phyloP scores from a whole-genome alignment of 1,284 basidiomycete species.

The Mycena sp. region DNA sequence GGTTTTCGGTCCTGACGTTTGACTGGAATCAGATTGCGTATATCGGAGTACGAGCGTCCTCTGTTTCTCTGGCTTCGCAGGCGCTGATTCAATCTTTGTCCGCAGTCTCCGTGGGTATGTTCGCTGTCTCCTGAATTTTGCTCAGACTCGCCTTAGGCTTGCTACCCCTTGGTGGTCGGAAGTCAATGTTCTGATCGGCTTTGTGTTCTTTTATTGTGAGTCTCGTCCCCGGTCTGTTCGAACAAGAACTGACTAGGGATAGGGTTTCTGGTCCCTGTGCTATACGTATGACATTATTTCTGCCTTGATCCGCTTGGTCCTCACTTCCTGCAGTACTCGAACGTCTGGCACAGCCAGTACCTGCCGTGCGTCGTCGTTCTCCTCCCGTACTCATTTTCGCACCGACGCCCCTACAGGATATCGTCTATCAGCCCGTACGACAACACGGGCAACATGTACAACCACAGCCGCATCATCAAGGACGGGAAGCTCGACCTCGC shows the following conservation, averaged over 20 bases:
- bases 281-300: slow-evolving; percentile 47
- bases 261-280: slow-evolving; percentile 77
- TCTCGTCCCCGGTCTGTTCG: slow-evolving; percentile 41
- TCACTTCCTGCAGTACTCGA: slow-evolving; percentile 59
- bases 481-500: slow-evolving; percentile 65
- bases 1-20: slow-evolving; percentile 47
- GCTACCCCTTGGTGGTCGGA: slow-evolving; percentile 54
- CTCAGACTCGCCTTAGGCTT: slow-evolving; percentile 1
- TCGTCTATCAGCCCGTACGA: slow-evolving; percentile 66
- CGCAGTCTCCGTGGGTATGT: slow-evolving; percentile 24
- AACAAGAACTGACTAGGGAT: slow-evolving; percentile 35
- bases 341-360: slow-evolving; percentile 70
- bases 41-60: slow-evolving; percentile 46
- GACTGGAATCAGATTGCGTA: slow-evolving; percentile 59
- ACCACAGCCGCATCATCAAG: slow-evolving; percentile 73
- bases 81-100: neutral
- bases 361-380: slow-evolving; percentile 48
- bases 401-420: slow-evolving; percentile 41
- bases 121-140: no score
- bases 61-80: slow-evolving; percentile 41
- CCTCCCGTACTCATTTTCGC: neutral
- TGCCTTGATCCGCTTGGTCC: slow-evolving; percentile 35
- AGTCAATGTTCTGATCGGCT: slow-evolving; percentile 67
- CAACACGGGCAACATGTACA: slow-evolving; percentile 73
- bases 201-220: slow-evolving; percentile 66